Evolutionary conservation across 257 asterid species (phyloP), one percentile per base, ranked within the genome.

Genomic region (Gynochthodes officinalis): DNA sequence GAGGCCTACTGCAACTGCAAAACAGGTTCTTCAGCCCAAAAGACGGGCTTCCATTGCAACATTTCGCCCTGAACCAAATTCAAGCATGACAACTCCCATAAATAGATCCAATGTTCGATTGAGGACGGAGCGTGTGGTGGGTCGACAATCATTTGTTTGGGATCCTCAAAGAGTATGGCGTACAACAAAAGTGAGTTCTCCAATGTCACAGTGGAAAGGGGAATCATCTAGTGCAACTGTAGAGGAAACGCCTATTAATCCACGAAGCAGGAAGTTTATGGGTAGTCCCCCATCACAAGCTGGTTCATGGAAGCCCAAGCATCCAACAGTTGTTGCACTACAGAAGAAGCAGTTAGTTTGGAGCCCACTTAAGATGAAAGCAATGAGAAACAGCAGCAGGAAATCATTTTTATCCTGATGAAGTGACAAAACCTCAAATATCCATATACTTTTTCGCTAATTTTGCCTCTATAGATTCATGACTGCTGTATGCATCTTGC

Each of bases 21-120:
- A 77, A 55, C 91, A 84, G 80, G 78, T 77, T 61, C 60, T 80
- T 61, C 92, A 88, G 83, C 96, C 92, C 42, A 89, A 79, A 76
- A 75, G 98, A 68, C 83, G 99, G 71, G 93, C 96, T 53, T 95
- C 99, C 23, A 77, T 95, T 67, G 99, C 98, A 71, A 81, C 89
- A 52, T 61, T 81, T 50, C 85, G 82, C 39, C 78, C 89, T 11
- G 96, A 93, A 46, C 52, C 85, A 59, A 81, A 76, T 76, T 50
- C 82, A 37, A 81, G 78, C 70, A 72, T 75, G 58, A 44, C 83
- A 58, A 86, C 89, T 61, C 90, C 94, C 50, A 76, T 81, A 69
- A 81, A 75, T 30, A 77, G 77, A 71, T 82, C 92, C 25, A 65
- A 74, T 58, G 76, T 79, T 28, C 78, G 73, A 59, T 70, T 58